Conservation (phyloP, 1,284 basidiomycete genomes). For the Takashimella tepidaria region DNA sequence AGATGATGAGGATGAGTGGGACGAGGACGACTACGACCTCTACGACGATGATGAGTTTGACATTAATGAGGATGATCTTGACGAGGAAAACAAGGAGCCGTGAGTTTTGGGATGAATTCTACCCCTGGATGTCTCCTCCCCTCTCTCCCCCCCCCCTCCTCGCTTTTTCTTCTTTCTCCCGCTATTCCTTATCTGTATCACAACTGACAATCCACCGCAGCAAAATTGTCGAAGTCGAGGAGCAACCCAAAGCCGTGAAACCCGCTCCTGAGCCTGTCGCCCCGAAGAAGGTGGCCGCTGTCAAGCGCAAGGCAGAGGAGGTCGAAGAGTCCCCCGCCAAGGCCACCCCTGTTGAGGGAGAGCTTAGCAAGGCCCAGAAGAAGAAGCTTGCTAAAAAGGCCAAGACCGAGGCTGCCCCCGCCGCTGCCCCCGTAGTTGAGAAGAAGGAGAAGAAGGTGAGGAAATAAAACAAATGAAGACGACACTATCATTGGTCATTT, state of each 20-base stretch:
- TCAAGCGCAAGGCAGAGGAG: slow-evolving; percentile 53
- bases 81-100: slow-evolving; percentile 2
- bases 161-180: no score
- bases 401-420: slow-evolving; percentile 53
- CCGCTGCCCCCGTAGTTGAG: slow-evolving; percentile 32
- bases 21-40: slow-evolving; percentile 51
- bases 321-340: slow-evolving; percentile 35
- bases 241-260: slow-evolving; percentile 13
- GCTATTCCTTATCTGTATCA: no score
- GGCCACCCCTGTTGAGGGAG: slow-evolving; percentile 17
- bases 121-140: background rate
- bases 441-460: slow-evolving; percentile 48
- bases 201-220: background rate
- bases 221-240: slow-evolving; percentile 5
- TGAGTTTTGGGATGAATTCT: background rate
- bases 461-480: slow-evolving; percentile 19
- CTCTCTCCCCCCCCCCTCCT: background rate
- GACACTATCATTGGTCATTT: no score
- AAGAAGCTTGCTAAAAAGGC: slow-evolving; percentile 48
- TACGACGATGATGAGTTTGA: slow-evolving; percentile 52
- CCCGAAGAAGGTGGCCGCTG: slow-evolving; percentile 60
- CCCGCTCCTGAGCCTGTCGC: slow-evolving; percentile 33
- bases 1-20: slow-evolving; percentile 46
- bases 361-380: slow-evolving; percentile 44
- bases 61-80: slow-evolving; percentile 53